Percentiles rank a stretch among this genome's conserved stretches.
Conservation (phyloP, 2,329 filamentous ascomycete species). For the Leptographium procerum region DNA sequence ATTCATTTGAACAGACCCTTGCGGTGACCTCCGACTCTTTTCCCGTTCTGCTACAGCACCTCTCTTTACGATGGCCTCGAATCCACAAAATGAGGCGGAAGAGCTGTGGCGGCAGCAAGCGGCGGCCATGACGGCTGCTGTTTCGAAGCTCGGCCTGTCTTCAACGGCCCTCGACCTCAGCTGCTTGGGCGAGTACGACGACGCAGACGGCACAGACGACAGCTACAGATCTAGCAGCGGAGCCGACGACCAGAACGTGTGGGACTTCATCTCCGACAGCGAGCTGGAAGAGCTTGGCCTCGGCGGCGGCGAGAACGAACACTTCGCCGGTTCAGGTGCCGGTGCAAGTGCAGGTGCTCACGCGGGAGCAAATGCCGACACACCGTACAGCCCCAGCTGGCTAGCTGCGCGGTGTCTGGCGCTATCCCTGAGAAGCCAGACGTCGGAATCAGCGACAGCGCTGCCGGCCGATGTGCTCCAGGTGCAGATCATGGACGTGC, state of each 20-base stretch:
- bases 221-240: constrained; percentile 30
- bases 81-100: neutral
- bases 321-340: constrained; percentile 1
- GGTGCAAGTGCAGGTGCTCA: neutral
- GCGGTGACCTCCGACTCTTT: neutral
- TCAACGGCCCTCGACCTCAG: constrained; percentile 16
- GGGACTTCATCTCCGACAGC: constrained; percentile 81
- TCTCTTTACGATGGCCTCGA: constrained; percentile 1
- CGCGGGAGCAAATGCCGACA: too few relatives aligned
- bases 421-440: constrained; percentile 54
- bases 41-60: neutral
- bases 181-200: constrained; percentile 25
- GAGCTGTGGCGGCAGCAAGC: constrained; percentile 75
- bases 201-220: constrained; percentile 57
- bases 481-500: constrained; percentile 63
- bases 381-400: constrained; percentile 53
- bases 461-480: constrained; percentile 53
- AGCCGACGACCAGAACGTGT: constrained; percentile 67
- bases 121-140: constrained; percentile 72
- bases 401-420: constrained; percentile 54
- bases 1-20: neutral
- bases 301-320: constrained; percentile 29
- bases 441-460: constrained; percentile 28
- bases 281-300: constrained; percentile 47
- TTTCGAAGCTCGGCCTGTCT: constrained; percentile 56